Evolutionary conservation across 2,329 filamentous ascomycete genomes (phyloP), one percentile per base, ranked within the genome.

Genomic region (Trichophyton simii): DNA sequence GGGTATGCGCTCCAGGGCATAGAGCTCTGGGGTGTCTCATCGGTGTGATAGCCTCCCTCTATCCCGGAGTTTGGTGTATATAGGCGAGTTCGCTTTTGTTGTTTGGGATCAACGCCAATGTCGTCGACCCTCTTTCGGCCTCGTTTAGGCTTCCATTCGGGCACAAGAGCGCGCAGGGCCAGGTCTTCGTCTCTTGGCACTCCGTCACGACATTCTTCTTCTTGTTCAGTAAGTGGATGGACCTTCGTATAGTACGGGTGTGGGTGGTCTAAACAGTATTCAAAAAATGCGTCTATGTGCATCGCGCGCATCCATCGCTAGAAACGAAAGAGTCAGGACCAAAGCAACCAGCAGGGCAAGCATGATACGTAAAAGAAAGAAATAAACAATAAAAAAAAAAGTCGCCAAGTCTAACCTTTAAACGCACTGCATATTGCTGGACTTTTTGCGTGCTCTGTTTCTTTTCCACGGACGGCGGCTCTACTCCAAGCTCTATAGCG

Each of bases 261-360:
- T 28, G 82, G 78, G 65, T 90, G 90, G 57, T 85, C 84, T 64
- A 92, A 80, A 20, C 95, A 83, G 71, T 90, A 96, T 71, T 95
- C 90, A 69, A 96, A 96, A 72, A 96, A 96, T 9, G 90, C 88
- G 78, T 95, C 89, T 59, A 96, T 85, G 72, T 96, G 91, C 87
- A 95, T 92, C 3, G 91, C 91, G 71, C 90, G 89, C 89, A 96
- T 94, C 91, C 91, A 96, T 70, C 92, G 86, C 88, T 89, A 68
- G 44, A 59, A 15, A 34, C 31, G 11, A 38, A 36, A 38, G 9
- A 38, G 34, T 38, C 34, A 38, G 34, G 34, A 38, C 34, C 34
- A 38, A 13, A 38, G 9, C 3, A 9, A 38, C 34, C 34, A 38
- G 34, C 9, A 60, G 3, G 61, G 61, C 59, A 63, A 62, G 58